These are phyloP conservation scores for Phytopythium kandeliae DNA, from an alignment of 352 stramenopile species.

Conservation along the genomic window DNA sequence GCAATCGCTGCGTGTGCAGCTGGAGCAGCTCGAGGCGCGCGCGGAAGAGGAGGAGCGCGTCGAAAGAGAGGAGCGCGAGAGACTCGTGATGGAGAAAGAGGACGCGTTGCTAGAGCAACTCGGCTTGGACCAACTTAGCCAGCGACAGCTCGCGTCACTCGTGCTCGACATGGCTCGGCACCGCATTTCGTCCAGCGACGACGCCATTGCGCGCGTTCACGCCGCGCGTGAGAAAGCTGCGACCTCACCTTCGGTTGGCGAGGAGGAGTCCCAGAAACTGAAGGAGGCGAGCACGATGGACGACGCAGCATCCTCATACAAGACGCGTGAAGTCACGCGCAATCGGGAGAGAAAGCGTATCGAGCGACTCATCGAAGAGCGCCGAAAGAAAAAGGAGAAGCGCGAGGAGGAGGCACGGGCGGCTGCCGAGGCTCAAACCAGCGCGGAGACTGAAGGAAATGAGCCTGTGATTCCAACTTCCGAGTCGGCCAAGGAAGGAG, in stretches of 20 bases:
- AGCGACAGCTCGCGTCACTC: constrained; percentile 51
- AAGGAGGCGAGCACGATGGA: constrained; percentile 41
- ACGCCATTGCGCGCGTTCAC: constrained; percentile 47
- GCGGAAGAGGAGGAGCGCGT: constrained; percentile 36
- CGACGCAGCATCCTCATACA: constrained; percentile 41
- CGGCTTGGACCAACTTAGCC: constrained; percentile 48
- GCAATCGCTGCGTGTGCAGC: constrained; percentile 22
- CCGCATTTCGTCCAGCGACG: constrained; percentile 34
- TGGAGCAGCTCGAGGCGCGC: constrained; percentile 33
- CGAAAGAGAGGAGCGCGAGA: constrained; percentile 42
- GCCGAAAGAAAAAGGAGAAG: constrained; percentile 21
- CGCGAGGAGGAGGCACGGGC: constrained; percentile 26
- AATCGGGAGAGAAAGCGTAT: constrained; percentile 47
- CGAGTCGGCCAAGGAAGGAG: constrained; percentile 4
- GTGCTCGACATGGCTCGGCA: constrained; percentile 54
- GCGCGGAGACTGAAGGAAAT: constrained; percentile 4
- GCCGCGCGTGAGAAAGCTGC: constrained; percentile 30
- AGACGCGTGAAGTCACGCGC: constrained; percentile 39
- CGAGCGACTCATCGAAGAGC: constrained; percentile 47
- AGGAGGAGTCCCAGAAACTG: constrained; percentile 17
- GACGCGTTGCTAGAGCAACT: constrained; percentile 41
- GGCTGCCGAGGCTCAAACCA: constrained; percentile 9
- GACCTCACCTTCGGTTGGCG: neutral
- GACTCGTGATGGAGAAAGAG: constrained; percentile 35
- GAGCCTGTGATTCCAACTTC: constrained; percentile 11